Base-by-base conservation (phyloP, 108 stramenopile genomes). In the Nannochloropsis salina region DNA sequence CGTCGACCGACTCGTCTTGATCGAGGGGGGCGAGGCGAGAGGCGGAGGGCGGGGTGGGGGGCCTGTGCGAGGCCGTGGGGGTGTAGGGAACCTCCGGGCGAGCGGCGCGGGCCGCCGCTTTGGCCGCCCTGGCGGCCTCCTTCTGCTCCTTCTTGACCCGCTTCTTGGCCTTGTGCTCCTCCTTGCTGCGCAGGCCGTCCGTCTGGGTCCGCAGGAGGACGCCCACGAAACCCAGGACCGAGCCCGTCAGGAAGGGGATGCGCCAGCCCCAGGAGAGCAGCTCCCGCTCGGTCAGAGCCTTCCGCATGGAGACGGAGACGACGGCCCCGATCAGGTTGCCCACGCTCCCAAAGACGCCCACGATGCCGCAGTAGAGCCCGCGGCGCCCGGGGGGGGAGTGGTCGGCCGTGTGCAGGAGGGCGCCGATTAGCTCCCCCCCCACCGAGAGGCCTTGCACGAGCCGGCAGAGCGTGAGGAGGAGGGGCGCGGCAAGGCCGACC, bases 371-470 rank as follows among this genome's bases (percentile, higher is more conserved):
- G 61, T 6, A 74, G 61, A 74, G n/a, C 4, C 61, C 61, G 20
- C 61, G 61, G 20, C n/a, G 15, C n/a, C n/a, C 61, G 1, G 61
- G 61, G 3, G 61, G 61, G 61, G 61, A 74, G 61, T 74, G 61
- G n/a, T 82, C 82, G 20, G 44, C 44, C 42, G 82, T 82, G 44
- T 44, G 44, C 42, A 82, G 6, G 20, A 82, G 21, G 42, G 82
- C 82, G 44, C 82, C 82, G 5, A 82, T 21, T 2, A 82, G 42
- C 82, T 82, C 82, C 2, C 82, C 82, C 20, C 82, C 82, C 44
- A 82, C 82, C 44, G 82, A 43, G 20, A 82, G 21, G 44, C 82
- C 82, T 21, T 82, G 82, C 82, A 82, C 15, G 44, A 82, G 82
- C 42, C 82, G 82, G 42, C 42, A 82, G 42, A 21, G 20, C 20